Conservation (phyloP, 257 asterid genomes). For the Schizonepeta tenuifolia region DNA sequence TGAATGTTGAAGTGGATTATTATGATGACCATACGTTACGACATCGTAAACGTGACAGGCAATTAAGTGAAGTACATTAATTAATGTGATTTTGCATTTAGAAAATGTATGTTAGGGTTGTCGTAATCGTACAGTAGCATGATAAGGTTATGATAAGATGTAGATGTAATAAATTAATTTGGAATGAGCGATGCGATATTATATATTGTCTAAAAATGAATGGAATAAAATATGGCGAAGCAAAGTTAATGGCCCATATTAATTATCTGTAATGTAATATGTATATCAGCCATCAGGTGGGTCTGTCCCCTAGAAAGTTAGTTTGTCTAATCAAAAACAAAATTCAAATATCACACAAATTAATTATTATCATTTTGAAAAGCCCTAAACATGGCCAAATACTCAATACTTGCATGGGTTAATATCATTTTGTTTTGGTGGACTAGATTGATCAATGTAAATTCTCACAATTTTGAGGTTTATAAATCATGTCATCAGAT, state of each 20-base stretch:
- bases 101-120: constrained; percentile 19
- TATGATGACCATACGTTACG: neutral
- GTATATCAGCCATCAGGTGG: constrained; percentile 38
- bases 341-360: neutral
- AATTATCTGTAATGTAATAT: constrained; percentile 22
- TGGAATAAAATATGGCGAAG: constrained; percentile 12
- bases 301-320: constrained; percentile 40
- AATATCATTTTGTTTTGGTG: neutral
- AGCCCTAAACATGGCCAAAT: constrained; percentile 11
- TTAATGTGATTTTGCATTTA: neutral
- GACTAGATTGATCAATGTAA: neutral
- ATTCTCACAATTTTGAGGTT: neutral
- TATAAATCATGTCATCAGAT: neutral
- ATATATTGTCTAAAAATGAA: constrained; percentile 26
- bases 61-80: neutral
- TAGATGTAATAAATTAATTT: constrained; percentile 9
- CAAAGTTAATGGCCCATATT: constrained; percentile 27
- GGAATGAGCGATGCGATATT: constrained; percentile 14
- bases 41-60: neutral
- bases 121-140: constrained; percentile 35
- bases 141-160: constrained; percentile 45
- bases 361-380: neutral
- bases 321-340: constrained; percentile 37
- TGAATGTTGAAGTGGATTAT: neutral
- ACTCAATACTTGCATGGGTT: constrained; percentile 7